Evolutionary conservation across 768 basidiomycete genomes (phyloP).

Genomic region (Leccinellum rugosiceps): DNA sequence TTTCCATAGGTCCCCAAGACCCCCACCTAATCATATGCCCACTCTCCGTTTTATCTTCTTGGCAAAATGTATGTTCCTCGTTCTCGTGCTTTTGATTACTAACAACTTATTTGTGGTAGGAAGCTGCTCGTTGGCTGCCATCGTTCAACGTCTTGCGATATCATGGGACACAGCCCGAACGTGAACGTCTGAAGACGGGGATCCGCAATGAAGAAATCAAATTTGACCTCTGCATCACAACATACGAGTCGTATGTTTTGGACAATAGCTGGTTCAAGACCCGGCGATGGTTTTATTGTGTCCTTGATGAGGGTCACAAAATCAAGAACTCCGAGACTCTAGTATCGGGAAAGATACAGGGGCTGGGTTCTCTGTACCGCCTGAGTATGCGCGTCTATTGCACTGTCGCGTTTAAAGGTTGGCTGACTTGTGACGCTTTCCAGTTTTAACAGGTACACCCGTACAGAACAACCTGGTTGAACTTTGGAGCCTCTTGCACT

Average conservation of each 20-base stretch:
- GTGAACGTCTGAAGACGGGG: constrained; percentile 49
- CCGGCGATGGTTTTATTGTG: constrained; percentile 54
- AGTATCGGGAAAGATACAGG: constrained; percentile 50
- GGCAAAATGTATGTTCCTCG: constrained; percentile 41
- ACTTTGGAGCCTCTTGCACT: constrained; percentile 54
- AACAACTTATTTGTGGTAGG: constrained; percentile 30
- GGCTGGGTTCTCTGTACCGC: constrained; percentile 54
- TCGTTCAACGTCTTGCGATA: constrained; percentile 54
- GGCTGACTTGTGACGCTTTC: not conserved
- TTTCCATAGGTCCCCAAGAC: constrained; percentile 37
- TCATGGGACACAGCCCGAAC: constrained; percentile 54
- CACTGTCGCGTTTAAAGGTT: not conserved
- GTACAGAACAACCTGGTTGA: constrained; percentile 65
- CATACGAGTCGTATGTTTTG: constrained; percentile 61
- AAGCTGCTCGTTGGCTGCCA: constrained; percentile 54
- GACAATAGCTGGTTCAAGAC: constrained; percentile 62
- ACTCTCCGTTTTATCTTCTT: constrained; percentile 60
- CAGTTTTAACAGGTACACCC: constrained; percentile 72
- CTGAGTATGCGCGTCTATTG: constrained; percentile 38
- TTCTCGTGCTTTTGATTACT: not conserved
- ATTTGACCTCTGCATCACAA: constrained; percentile 58
- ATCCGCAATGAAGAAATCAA: constrained; percentile 35
- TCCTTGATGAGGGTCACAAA: constrained; percentile 66
- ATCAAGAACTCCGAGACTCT: constrained; percentile 68
- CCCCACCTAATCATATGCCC: constrained; percentile 76